These are phyloP conservation scores for Exophiala sp. DNA, from an alignment of 2,329 filamentous ascomycete genomes.

Conservation along the genomic window DNA sequence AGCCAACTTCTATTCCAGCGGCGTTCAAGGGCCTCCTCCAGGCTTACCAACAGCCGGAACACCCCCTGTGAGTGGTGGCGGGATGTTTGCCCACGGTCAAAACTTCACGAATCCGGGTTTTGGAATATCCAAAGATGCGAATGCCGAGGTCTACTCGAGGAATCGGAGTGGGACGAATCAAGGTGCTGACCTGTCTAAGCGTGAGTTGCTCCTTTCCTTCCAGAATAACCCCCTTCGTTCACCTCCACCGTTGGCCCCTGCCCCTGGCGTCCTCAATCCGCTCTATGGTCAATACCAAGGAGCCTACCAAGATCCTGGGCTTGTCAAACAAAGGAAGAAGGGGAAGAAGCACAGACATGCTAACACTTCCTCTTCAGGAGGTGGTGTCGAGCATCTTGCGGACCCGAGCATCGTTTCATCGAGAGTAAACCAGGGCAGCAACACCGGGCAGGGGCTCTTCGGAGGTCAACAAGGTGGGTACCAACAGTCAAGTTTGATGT, in stretches of 20 bases:
- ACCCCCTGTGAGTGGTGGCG: constrained; percentile 72
- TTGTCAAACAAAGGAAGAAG: constrained; percentile 98
- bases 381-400: constrained; percentile 99
- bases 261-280: constrained; percentile 84
- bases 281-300: constrained; percentile 77
- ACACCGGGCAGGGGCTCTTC: constrained; percentile 84
- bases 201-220: constrained; percentile 96
- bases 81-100: constrained; percentile 88
- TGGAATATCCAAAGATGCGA: constrained; percentile 68
- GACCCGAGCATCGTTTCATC: constrained; percentile 99
- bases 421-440: constrained; percentile 87
- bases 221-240: constrained; percentile 79
- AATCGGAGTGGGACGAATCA: constrained; percentile 63
- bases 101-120: constrained; percentile 66
- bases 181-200: constrained; percentile 84
- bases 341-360: constrained; percentile 99
- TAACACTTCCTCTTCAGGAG: constrained; percentile 99
- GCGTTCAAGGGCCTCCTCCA: constrained; percentile 88
- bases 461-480: constrained; percentile 90
- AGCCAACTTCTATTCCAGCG: constrained; percentile 73
- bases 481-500: constrained; percentile 68
- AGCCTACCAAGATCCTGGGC: constrained; percentile 82
- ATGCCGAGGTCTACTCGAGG: constrained; percentile 72
- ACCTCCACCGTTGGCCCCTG: constrained; percentile 72
- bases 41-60: constrained; percentile 94